Percentiles rank a stretch among this genome's conserved stretches.
These are phyloP conservation scores for Mariannaea sp. DNA, from an alignment of 2,329 filamentous ascomycete genomes.

Conservation along the genomic window DNA sequence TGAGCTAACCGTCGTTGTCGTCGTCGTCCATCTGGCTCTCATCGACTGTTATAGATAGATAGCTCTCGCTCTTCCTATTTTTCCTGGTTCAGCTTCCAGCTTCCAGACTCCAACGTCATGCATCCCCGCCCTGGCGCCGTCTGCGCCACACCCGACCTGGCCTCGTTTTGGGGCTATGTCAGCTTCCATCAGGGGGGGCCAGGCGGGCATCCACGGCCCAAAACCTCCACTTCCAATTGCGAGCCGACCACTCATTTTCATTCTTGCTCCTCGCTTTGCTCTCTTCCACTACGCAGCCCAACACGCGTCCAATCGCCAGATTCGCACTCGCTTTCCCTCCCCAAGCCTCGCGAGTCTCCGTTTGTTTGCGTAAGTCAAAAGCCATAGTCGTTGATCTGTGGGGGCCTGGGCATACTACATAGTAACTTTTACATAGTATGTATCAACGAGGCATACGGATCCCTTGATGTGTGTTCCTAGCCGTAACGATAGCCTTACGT, in stretches of 20 bases:
- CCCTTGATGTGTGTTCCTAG: too few relatives aligned
- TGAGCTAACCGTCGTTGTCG: too few relatives aligned
- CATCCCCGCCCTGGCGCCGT: conserved; percentile 17
- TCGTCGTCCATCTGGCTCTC: too few relatives aligned
- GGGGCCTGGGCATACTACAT: too few relatives aligned
- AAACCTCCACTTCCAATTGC: conserved; percentile 9
- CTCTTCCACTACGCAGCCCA: not conserved
- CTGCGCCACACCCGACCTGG: conserved; percentile 26
- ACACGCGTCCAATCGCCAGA: conserved; percentile 9
- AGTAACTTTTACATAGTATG: too few relatives aligned
- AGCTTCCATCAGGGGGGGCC: too few relatives aligned
- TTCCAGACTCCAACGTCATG: conserved; percentile 35
- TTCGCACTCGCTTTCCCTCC: conserved; percentile 3
- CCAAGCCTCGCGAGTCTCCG: conserved; percentile 2
- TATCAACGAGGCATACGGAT: too few relatives aligned
- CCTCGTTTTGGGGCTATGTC: conserved; percentile 30
- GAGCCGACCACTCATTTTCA: conserved; percentile 21
- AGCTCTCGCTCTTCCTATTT: too few relatives aligned
- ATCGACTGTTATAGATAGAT: too few relatives aligned
- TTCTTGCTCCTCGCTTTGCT: not conserved
- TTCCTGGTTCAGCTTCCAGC: too few relatives aligned
- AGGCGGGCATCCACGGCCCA: conserved; percentile 26
- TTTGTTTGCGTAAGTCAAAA: conserved; percentile 1
- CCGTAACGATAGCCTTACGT: too few relatives aligned
- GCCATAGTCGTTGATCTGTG: not conserved